Conservation (phyloP, 129 eudicot genomes). For the Artemisia tridentata region DNA sequence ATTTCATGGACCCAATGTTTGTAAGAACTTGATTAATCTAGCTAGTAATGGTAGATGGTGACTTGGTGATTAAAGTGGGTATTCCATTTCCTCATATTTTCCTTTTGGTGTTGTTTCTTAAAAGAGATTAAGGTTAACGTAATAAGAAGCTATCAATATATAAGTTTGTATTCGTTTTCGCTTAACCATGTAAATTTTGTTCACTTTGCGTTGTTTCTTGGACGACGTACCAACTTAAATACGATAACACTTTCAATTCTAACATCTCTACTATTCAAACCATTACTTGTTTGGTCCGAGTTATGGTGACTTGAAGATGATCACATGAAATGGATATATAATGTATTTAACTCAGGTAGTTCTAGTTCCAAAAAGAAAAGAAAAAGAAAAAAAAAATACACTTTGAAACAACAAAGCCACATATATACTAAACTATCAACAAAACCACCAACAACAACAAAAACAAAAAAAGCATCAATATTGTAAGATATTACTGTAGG, state of each 20-base stretch:
- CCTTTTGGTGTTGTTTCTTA: neutral
- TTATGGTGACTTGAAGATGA: conserved; percentile 17
- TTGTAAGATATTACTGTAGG: no score
- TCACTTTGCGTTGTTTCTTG: neutral
- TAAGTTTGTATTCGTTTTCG: neutral
- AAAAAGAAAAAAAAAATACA: no score
- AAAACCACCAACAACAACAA: no score
- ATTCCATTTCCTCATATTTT: neutral
- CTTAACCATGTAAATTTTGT: neutral
- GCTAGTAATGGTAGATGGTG: neutral
- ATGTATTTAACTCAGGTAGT: no score
- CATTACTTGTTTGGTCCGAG: conserved; percentile 10
- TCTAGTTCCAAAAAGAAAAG: no score
- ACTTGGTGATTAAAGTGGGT: no score
- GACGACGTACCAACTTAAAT: neutral
- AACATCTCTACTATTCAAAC: neutral
- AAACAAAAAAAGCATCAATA: no score
- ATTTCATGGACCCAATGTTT: neutral
- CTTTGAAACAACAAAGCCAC: no score
- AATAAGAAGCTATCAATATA: neutral
- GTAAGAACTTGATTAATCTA: neutral
- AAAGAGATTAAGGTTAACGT: no score
- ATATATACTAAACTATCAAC: no score
- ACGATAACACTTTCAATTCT: neutral
- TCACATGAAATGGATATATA: conserved; percentile 5